phyloP scores from a whole-genome alignment of 345 rosid species.

The Rhizophora mangle region DNA sequence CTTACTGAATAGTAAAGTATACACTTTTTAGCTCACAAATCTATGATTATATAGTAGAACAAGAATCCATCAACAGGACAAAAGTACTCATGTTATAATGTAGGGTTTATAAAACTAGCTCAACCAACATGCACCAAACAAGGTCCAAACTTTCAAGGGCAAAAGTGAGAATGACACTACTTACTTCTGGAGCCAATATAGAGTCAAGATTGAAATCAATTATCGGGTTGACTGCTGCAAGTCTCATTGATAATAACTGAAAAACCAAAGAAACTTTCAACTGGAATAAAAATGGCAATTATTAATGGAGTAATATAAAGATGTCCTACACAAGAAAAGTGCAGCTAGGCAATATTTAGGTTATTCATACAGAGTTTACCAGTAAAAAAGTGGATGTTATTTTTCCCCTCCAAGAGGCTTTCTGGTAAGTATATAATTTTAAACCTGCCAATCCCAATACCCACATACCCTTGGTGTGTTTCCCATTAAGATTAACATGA shows the following conservation, averaged over 20 bases:
- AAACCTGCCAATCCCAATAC: no score
- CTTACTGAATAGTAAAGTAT: neutral
- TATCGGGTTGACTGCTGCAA: conserved; percentile 81
- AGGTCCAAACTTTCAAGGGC: neutral
- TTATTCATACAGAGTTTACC: no score
- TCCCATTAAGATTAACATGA: no score
- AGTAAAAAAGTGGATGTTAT: no score
- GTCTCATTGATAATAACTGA: conserved; percentile 95
- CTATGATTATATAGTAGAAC: neutral
- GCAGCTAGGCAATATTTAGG: neutral
- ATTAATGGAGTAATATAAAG: neutral
- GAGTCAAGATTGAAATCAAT: conserved; percentile 77
- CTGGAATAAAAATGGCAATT: conserved; percentile 2
- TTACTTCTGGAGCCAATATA: conserved; percentile 75
- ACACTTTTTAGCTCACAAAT: neutral
- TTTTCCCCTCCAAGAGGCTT: no score
- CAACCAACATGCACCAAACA: neutral
- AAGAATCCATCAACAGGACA: neutral
- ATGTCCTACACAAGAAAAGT: no score
- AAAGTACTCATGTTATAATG: neutral
- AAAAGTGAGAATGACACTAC: conserved; percentile 18
- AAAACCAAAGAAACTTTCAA: conserved; percentile 21
- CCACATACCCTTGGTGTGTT: no score
- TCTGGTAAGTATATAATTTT: no score
- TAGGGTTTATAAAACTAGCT: neutral